These are phyloP conservation scores for Isoetes taiwanensis DNA, from an alignment of 75 land plant species.

Conservation along the genomic window DNA sequence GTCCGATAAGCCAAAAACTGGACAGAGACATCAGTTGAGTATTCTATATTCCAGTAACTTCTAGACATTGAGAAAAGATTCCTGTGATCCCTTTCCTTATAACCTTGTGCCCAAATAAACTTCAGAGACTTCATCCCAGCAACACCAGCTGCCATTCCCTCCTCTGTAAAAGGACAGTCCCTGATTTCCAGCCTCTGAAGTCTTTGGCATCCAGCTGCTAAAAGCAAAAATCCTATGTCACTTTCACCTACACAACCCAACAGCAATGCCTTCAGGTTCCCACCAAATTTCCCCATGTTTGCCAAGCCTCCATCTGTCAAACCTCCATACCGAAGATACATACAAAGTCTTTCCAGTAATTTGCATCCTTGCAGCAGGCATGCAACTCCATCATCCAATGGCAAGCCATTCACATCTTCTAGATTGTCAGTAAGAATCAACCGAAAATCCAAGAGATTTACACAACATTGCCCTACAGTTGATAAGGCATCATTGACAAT, in stretches of 20 bases:
- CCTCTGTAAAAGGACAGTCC: slow-evolving; percentile 24
- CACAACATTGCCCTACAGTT: slow-evolving; percentile 41
- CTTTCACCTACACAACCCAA: slow-evolving; percentile 24
- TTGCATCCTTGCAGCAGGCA: slow-evolving; percentile 21
- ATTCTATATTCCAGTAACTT: slow-evolving; percentile 60
- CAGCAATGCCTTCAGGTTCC: slow-evolving; percentile 26
- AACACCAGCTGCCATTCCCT: slow-evolving; percentile 12
- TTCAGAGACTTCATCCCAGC: slow-evolving; percentile 12
- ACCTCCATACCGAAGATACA: slow-evolving; percentile 26
- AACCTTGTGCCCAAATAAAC: slow-evolving; percentile 24
- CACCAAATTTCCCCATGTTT: slow-evolving; percentile 23
- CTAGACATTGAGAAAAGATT: slow-evolving; percentile 12
- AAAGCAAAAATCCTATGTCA: slow-evolving; percentile 18
- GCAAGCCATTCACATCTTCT: slow-evolving; percentile 13
- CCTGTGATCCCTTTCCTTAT: background rate
- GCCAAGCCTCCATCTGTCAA: slow-evolving; percentile 24
- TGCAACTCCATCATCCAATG: slow-evolving; percentile 26
- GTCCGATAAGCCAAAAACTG: slow-evolving; percentile 23
- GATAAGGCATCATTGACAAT: slow-evolving; percentile 62
- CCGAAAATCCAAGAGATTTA: slow-evolving; percentile 72
- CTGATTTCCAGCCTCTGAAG: slow-evolving; percentile 32
- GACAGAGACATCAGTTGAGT: slow-evolving; percentile 13
- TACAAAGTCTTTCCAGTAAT: slow-evolving; percentile 19
- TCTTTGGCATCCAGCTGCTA: slow-evolving; percentile 26
- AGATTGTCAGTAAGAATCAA: slow-evolving; percentile 14